A percentile compares a stretch with the other conserved stretches of the same genome.
Conservation (phyloP, 352 stramenopile genomes). For the Phytopythium ostracodes region DNA sequence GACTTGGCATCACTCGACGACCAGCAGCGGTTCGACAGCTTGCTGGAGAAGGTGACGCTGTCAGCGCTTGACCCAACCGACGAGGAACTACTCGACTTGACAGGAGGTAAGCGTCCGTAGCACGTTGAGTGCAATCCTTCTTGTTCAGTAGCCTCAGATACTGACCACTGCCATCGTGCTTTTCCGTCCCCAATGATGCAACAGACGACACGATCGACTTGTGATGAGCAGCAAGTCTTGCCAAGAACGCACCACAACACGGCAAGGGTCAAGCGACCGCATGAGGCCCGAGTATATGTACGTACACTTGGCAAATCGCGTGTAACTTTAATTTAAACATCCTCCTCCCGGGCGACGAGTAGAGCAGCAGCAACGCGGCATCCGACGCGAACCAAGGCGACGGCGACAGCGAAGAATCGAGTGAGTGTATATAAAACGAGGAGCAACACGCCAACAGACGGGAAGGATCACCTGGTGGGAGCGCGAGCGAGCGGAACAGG, state of each 20-base stretch:
- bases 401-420: not conserved
- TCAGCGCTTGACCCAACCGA: slow-evolving; percentile 59
- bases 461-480: not conserved
- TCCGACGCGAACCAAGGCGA: not conserved
- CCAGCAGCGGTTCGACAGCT: slow-evolving; percentile 55
- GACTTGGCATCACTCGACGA: slow-evolving; percentile 50
- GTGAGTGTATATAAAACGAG: slow-evolving; percentile 5
- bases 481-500: not conserved
- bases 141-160: too few relatives aligned
- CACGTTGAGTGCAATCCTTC: too few relatives aligned
- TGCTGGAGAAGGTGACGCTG: slow-evolving; percentile 59
- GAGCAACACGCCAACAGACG: not conserved
- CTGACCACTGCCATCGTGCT: not conserved
- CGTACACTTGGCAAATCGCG: not conserved
- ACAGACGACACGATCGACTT: slow-evolving; percentile 45
- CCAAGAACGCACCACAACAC: not conserved
- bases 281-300: not conserved
- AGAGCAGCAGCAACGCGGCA: not conserved
- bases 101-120: slow-evolving; percentile 22
- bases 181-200: not conserved
- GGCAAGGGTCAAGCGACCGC: slow-evolving; percentile 1
- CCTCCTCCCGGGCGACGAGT: not conserved
- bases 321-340: slow-evolving; percentile 7
- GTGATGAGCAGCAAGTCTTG: slow-evolving; percentile 16
- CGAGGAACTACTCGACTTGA: slow-evolving; percentile 47